These are phyloP conservation scores for Inonotus obliquus DNA, from an alignment of 1,284 basidiomycete genomes.

Conservation along the genomic window DNA sequence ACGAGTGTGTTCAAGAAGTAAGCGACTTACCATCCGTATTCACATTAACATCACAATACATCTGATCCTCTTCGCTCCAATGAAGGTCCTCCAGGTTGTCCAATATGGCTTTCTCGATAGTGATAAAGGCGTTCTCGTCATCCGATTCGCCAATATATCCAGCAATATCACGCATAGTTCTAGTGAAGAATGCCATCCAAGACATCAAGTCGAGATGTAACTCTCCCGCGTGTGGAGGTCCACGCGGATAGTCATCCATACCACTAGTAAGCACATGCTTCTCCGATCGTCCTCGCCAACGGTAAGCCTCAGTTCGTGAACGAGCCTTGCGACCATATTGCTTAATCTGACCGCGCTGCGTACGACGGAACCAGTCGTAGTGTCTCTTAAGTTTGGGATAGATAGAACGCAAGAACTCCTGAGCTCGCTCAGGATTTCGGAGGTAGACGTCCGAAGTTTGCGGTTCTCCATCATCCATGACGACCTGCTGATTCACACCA, in stretches of 20 bases:
- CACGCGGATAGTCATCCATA: conserved; percentile 93
- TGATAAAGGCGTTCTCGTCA: conserved; percentile 69
- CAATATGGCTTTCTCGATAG: conserved; percentile 76
- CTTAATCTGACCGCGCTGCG: conserved; percentile 89
- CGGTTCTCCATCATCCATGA: conserved; percentile 31
- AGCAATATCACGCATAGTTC: conserved; percentile 85
- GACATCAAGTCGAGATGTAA: conserved; percentile 88
- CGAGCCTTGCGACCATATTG: conserved; percentile 80
- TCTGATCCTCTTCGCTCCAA: conserved; percentile 83
- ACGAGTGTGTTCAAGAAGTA: not conserved
- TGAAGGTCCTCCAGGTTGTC: conserved; percentile 91
- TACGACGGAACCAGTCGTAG: conserved; percentile 93
- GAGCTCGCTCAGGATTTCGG: conserved; percentile 54
- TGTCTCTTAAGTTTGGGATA: conserved; percentile 84
- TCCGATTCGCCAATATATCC: conserved; percentile 80
- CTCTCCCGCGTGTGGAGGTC: conserved; percentile 83
- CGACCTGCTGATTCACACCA: conserved; percentile 44
- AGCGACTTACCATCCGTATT: conserved; percentile 66
- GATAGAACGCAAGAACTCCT: conserved; percentile 70
- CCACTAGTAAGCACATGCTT: conserved; percentile 89
- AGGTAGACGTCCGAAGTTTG: conserved; percentile 44
- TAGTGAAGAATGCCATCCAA: conserved; percentile 93
- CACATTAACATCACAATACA: conserved; percentile 91
- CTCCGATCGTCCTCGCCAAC: conserved; percentile 89
- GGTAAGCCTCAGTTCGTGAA: conserved; percentile 84